Percentiles rank a stretch among this genome's conserved stretches.
phyloP scores from a whole-genome alignment of 176 grass and related monocot species.

The Carex pumila region DNA sequence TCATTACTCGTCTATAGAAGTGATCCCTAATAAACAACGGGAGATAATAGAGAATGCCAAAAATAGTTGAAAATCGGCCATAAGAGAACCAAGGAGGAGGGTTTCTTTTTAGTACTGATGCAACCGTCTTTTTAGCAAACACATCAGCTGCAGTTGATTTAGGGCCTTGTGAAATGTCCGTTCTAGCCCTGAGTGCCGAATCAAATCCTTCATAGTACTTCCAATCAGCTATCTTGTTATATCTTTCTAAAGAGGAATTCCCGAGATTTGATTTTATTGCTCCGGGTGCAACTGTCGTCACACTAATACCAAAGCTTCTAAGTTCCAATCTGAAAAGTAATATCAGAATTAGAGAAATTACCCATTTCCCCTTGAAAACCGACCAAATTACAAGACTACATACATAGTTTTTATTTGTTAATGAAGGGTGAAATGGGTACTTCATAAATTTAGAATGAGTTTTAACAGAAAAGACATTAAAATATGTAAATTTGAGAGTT shows the following conservation, averaged over 20 bases:
- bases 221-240: constrained; percentile 59
- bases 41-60: constrained; percentile 53
- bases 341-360: too few species aligned
- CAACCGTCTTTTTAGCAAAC: constrained; percentile 61
- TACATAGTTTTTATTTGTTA: too few species aligned
- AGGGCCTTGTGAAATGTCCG: constrained; percentile 46
- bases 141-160: constrained; percentile 51
- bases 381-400: too few species aligned
- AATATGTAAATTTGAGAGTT: too few species aligned
- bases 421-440: too few species aligned
- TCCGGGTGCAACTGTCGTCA: constrained; percentile 72
- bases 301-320: constrained; percentile 59
- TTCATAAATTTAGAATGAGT: too few species aligned
- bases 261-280: constrained; percentile 76
- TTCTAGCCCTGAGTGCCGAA: constrained; percentile 51
- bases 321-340: constrained; percentile 54
- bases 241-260: constrained; percentile 45
- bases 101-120: constrained; percentile 45
- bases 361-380: too few species aligned
- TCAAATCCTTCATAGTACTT: constrained; percentile 76
- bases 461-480: too few species aligned
- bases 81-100: constrained; percentile 77
- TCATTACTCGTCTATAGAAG: constrained; percentile 47
- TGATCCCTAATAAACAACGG: constrained; percentile 72
- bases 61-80: constrained; percentile 37